These are phyloP conservation scores for Rubia yunnanensis DNA, from an alignment of 257 asterid genomes.

Conservation along the genomic window DNA sequence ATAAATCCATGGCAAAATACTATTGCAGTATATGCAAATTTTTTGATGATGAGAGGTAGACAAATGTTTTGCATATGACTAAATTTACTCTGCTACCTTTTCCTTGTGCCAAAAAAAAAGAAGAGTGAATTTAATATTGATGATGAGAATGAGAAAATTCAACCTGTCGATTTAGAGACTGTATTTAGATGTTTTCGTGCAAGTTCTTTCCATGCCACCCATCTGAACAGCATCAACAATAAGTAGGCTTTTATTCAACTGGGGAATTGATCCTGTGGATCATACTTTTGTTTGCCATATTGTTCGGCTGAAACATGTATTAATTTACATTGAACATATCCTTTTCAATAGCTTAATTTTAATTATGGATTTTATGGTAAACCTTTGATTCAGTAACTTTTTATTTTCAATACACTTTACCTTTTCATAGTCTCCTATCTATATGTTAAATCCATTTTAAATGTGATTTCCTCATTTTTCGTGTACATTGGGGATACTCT, in stretches of 20 bases:
- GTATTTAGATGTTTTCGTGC: background rate
- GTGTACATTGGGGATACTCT: too few species aligned
- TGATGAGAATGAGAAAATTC: background rate
- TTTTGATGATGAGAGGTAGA: constrained; percentile 44
- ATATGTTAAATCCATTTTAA: too few species aligned
- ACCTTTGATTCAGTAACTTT: background rate
- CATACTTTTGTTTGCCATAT: too few species aligned
- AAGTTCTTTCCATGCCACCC: background rate
- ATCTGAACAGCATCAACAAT: background rate
- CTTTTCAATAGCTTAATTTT: background rate
- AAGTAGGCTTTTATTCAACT: background rate
- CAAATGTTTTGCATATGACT: background rate
- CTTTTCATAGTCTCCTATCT: too few species aligned
- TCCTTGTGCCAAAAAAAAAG: background rate
- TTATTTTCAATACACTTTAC: too few species aligned
- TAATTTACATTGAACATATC: background rate
- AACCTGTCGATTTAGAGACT: background rate
- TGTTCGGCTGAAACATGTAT: background rate
- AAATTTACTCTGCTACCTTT: background rate
- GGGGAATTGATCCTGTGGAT: background rate
- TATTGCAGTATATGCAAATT: constrained; percentile 38
- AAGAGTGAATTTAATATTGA: background rate
- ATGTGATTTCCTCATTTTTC: too few species aligned
- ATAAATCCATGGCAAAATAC: constrained; percentile 41
- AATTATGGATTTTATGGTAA: background rate